Evolutionary conservation across 2,329 filamentous ascomycete species (phyloP).

Genomic region (Clonostachys sp.): DNA sequence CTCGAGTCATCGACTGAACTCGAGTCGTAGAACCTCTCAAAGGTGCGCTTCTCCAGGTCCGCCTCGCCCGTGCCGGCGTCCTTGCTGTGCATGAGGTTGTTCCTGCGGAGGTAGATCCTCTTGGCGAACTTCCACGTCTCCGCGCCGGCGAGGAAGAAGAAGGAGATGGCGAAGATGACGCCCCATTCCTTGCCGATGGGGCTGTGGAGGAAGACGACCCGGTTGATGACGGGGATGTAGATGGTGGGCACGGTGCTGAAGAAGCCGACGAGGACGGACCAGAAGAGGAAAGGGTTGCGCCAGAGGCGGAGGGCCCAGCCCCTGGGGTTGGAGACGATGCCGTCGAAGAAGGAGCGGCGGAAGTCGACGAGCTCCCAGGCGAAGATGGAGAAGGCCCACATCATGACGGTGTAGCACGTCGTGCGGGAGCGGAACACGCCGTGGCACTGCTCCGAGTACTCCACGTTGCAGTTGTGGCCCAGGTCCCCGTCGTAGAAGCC

Average conservation of each 20-base stretch:
- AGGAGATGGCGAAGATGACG: slow-evolving; percentile 56
- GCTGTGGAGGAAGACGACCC: slow-evolving; percentile 59
- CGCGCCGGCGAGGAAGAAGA: slow-evolving; percentile 59
- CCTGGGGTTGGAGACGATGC: slow-evolving; percentile 40
- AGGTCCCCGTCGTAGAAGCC: slow-evolving; percentile 49
- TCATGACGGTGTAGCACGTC: slow-evolving; percentile 62
- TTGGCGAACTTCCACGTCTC: slow-evolving; percentile 68
- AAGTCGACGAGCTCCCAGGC: slow-evolving; percentile 67
- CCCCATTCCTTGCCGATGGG: slow-evolving; percentile 68
- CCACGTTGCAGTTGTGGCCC: slow-evolving; percentile 52
- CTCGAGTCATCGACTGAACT: too few relatives aligned
- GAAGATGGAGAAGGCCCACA: slow-evolving; percentile 64
- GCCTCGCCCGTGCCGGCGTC: slow-evolving; percentile 11
- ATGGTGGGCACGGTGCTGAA: slow-evolving; percentile 53
- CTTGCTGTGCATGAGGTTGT: slow-evolving; percentile 10
- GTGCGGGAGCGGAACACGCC: slow-evolving; percentile 60
- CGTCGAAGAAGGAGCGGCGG: slow-evolving; percentile 61
- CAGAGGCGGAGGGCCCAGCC: slow-evolving; percentile 52
- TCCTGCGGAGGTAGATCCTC: slow-evolving; percentile 42
- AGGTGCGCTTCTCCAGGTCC: slow-evolving; percentile 12
- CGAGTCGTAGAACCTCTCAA: slow-evolving; percentile 5
- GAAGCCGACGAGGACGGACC: slow-evolving; percentile 45
- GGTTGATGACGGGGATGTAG: slow-evolving; percentile 67
- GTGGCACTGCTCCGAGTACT: slow-evolving; percentile 44
- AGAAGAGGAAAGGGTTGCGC: slow-evolving; percentile 50